Base-by-base conservation (phyloP, 2,329 filamentous ascomycete genomes). In the Fusarium abutilonis region DNA sequence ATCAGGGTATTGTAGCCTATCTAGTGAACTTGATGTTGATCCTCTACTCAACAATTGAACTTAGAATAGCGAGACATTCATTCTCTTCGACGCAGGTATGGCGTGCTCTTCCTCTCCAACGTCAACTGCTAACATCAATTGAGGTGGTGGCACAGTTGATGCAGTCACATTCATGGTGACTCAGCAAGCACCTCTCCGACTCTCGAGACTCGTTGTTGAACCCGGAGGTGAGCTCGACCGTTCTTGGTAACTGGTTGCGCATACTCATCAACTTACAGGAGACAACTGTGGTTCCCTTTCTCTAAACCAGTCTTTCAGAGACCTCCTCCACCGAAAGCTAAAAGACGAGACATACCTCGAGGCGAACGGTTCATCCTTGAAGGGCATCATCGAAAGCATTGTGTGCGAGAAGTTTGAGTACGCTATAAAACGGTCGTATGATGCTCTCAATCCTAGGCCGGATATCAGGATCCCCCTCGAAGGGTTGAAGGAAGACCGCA, bases 101-200 rank as follows among this genome's bases (percentile, higher is more conserved):
- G 1, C 4, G 21, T 2, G 0, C 21, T 10, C 6, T 10, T 15
- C 17, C 17, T 4, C 6, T 15, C 8, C 2, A 9, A 8, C 2
- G 4, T 15, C 14, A 15, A 19, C 8, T 8, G 17, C 54, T 47
- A n/a, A 49, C 11, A 14, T 1, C 15, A 15, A 2, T n/a, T 0
- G 2, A 57, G 54, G 54, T 3, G 54, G 49, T 1, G 54, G 49
- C 3, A 57, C 49, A 3, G 49, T 43, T 7, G 32, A 54, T n/a
- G 54, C 42, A 3, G 26, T 9, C 9, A 48, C 38, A 3, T 46
- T 53, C 9, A 14, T 31, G 3, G 31, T 53, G 10, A 26, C 38
- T 4, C 29, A 11, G 0, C 42, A 57, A 15, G 31, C 19, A 1
- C 49, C 54, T 0, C 15, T 53, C 2, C 35, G 49, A 5, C 31